Percentiles rank a stretch among this genome's conserved stretches.
phyloP scores from a whole-genome alignment of 2,329 filamentous ascomycete genomes.

The Pestalotiopsis sp. region DNA sequence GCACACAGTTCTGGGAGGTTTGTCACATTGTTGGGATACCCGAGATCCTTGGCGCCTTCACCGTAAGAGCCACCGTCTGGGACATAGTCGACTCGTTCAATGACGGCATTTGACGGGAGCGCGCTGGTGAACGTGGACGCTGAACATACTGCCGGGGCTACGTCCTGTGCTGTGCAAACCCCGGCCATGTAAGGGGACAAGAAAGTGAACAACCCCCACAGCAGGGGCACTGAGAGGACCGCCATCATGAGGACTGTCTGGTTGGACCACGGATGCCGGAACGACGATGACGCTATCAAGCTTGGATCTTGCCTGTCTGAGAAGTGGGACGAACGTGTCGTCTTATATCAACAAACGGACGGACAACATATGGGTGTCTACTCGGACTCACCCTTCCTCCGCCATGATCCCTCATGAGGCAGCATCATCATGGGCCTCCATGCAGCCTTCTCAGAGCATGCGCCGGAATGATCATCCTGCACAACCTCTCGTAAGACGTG shows the following conservation, averaged over 20 bases:
- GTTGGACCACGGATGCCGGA: neutral
- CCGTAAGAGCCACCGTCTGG: constrained; percentile 3
- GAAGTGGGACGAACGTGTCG: neutral
- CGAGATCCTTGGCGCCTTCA: constrained; percentile 20
- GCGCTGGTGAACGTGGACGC: constrained; percentile 1
- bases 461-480: neutral
- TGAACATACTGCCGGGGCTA: neutral
- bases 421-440: neutral
- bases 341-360: constrained; percentile 8
- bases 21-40: constrained; percentile 27
- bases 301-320: neutral
- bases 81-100: constrained; percentile 9
- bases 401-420: neutral
- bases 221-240: constrained; percentile 4
- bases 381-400: neutral
- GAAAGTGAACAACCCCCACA: constrained; percentile 3
- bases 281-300: neutral
- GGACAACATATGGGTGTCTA: neutral
- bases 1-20: constrained; percentile 28
- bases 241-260: neutral
- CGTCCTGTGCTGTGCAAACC: neutral
- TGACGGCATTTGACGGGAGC: constrained; percentile 6
- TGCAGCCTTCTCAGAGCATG: neutral
- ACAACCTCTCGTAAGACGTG: neutral
- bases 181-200: constrained; percentile 1